Conservation (phyloP, 441 rosid species). For the Populus hybrid region DNA sequence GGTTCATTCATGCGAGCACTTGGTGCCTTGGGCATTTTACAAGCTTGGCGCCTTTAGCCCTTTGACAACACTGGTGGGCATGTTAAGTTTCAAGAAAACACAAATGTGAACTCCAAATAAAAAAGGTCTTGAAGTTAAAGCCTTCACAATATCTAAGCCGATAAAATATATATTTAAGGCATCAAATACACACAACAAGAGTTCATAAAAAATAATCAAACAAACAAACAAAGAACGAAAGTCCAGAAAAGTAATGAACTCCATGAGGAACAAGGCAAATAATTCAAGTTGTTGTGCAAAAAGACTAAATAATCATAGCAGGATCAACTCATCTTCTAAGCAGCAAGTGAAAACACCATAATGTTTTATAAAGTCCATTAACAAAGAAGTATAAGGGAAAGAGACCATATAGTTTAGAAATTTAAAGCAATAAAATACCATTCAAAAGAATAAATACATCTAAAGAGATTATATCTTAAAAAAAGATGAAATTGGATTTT, state of each 20-base stretch:
- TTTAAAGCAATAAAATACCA: not conserved
- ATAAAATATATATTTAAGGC: not conserved
- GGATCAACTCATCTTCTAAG: not conserved
- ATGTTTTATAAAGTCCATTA: not conserved
- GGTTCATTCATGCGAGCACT: too few relatives aligned
- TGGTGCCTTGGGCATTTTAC: too few relatives aligned
- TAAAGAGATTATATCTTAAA: not conserved
- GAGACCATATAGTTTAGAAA: not conserved
- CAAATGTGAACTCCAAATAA: too few relatives aligned
- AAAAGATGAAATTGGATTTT: not conserved
- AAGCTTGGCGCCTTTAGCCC: too few relatives aligned
- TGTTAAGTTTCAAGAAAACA: too few relatives aligned
- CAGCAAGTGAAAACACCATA: not conserved
- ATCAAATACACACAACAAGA: not conserved
- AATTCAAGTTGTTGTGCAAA: not conserved
- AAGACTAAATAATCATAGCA: not conserved
- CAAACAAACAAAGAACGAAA: not conserved
- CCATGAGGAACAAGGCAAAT: not conserved
- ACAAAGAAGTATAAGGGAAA: not conserved
- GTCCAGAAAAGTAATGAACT: not conserved
- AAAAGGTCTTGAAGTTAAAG: too few relatives aligned
- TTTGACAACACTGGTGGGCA: too few relatives aligned
- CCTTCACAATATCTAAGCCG: too few relatives aligned
- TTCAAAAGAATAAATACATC: not conserved
- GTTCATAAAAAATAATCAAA: not conserved